Percentiles rank a stretch among this genome's conserved stretches.
phyloP scores from a whole-genome alignment of 2,329 filamentous ascomycete species.

The Diaporthe destruens region DNA sequence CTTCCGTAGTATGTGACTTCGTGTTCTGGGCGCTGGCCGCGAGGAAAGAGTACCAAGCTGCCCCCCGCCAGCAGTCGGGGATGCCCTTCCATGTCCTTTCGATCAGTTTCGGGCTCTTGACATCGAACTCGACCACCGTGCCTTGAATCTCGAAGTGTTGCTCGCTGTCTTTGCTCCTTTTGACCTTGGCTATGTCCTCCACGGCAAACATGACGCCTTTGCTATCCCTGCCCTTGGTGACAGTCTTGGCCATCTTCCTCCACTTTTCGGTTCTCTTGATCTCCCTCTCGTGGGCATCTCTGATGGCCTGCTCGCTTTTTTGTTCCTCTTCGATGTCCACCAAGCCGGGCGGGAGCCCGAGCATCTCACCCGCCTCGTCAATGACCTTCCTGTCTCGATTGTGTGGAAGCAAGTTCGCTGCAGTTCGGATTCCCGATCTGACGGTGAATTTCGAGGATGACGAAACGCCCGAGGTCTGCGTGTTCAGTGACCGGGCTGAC shows the following conservation, averaged over 20 bases:
- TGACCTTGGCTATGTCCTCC: slow-evolving; percentile 68
- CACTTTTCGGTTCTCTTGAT: slow-evolving; percentile 74
- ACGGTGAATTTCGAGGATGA: slow-evolving; percentile 65
- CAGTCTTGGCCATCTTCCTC: slow-evolving; percentile 73
- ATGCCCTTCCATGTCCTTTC: slow-evolving; percentile 98
- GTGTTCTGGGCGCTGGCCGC: slow-evolving; percentile 78
- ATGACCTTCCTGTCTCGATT: slow-evolving; percentile 72
- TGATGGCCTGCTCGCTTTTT: slow-evolving; percentile 63
- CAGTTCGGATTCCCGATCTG: slow-evolving; percentile 67
- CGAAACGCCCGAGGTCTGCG: slow-evolving; percentile 66
- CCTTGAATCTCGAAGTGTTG: slow-evolving; percentile 67
- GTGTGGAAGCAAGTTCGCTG: slow-evolving; percentile 70
- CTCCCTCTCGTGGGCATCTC: slow-evolving; percentile 73
- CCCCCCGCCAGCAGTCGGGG: slow-evolving; percentile 92
- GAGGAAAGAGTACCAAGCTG: slow-evolving; percentile 96
- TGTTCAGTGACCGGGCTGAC: slow-evolving; percentile 70
- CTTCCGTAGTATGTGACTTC: slow-evolving; percentile 73
- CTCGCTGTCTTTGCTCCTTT: slow-evolving; percentile 75
- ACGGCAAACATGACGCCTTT: slow-evolving; percentile 80
- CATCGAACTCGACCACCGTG: slow-evolving; percentile 83
- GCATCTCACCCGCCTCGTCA: slow-evolving; percentile 76
- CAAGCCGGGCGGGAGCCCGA: slow-evolving; percentile 70
- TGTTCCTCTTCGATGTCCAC: slow-evolving; percentile 69
- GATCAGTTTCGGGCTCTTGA: slow-evolving; percentile 84
- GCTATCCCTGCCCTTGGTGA: slow-evolving; percentile 63